A percentile compares a stretch with the other conserved stretches of the same genome.
Evolutionary conservation across 2,329 filamentous ascomycete genomes (phyloP).

Genomic region (Fusarium phyllophilum): DNA sequence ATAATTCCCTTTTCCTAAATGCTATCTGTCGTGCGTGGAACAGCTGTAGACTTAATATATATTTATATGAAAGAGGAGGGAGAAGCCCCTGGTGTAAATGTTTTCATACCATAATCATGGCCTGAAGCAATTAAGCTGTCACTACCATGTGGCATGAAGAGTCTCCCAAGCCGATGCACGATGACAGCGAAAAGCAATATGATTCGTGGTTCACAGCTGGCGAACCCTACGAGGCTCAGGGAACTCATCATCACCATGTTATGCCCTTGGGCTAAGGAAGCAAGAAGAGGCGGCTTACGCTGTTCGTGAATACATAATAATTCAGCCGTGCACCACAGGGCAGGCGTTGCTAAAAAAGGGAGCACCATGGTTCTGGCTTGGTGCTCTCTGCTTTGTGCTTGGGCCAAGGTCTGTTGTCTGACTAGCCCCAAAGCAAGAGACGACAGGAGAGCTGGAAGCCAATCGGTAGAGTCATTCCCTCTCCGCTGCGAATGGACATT

Average conservation of each 20-base stretch:
- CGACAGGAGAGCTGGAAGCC: constrained; percentile 19
- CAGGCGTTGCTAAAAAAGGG: constrained; percentile 32
- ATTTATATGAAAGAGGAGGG: not conserved
- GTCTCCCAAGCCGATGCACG: not conserved
- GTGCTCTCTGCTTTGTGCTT: constrained; percentile 5
- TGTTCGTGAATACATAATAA: constrained; percentile 9
- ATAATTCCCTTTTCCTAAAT: not conserved
- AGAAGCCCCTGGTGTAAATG: not conserved
- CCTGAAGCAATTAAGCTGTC: not conserved
- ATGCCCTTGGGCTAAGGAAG: constrained; percentile 5
- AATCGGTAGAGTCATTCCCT: constrained; percentile 16
- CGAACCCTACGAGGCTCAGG: constrained; percentile 4
- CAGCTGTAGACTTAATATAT: not conserved
- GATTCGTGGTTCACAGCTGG: not conserved
- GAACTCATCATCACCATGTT: constrained; percentile 12
- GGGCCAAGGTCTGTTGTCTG: constrained; percentile 18
- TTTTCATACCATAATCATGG: not conserved
- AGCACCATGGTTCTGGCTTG: constrained; percentile 21
- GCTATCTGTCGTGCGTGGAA: not conserved
- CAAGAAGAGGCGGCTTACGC: constrained; percentile 28
- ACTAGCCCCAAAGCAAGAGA: constrained; percentile 27
- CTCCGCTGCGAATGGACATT: constrained; percentile 10
- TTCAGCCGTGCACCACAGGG: constrained; percentile 32
- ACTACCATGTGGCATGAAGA: not conserved
- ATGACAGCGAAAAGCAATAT: not conserved